Base-by-base conservation (phyloP, 1,139 yeast species). In the Debaryomycetaceae sp. region DNA sequence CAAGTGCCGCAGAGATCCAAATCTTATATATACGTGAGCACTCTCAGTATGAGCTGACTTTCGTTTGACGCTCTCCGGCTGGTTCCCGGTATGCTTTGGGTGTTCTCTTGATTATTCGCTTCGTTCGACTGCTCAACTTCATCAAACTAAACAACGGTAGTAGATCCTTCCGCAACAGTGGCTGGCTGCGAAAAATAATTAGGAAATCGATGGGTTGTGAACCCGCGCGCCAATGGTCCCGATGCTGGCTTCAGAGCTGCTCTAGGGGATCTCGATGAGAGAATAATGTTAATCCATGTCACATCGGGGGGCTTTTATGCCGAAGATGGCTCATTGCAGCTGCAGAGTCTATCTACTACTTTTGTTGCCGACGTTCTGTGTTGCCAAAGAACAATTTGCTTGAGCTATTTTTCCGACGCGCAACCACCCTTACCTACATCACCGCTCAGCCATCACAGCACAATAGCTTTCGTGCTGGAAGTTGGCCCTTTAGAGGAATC, bases 171-270 rank as follows among this genome's bases (percentile, higher is more conserved):
- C 8, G 31, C 31, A 27, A 11, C 31, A 37, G 41, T 47, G 52
- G 56, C 59, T 56, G 59, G 59, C 52, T 55, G 59, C 58, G 51
- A 56, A 55, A 54, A 43, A 34, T 24, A 34, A 36, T 27, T n/a
- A 34, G 36, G 36, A 34, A 34, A 34, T 13, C 3, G 8, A 7
- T 3, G 7, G 17, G 5, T 13, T 13, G 8, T 17, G 36, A 13
- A 8, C 22, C 13, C 36, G 36, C 36, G 36, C n/a, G 36, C n/a
- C 8, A 8, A 8, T 17, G 3, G 3, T 3, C 4, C 4, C 36
- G n/a, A 8, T 13, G 17, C 23, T 34, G 36, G 36, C 23, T 13
- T 13, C 4, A 8, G 13, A 8, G 13, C 23, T 34, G 8, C 36
- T 13, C 4, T 34, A n/a, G 36, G 22, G n/a, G 20, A 17, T 17